Evolutionary conservation across 257 asterid genomes (phyloP).

Genomic region (Solanum verrucosum): DNA sequence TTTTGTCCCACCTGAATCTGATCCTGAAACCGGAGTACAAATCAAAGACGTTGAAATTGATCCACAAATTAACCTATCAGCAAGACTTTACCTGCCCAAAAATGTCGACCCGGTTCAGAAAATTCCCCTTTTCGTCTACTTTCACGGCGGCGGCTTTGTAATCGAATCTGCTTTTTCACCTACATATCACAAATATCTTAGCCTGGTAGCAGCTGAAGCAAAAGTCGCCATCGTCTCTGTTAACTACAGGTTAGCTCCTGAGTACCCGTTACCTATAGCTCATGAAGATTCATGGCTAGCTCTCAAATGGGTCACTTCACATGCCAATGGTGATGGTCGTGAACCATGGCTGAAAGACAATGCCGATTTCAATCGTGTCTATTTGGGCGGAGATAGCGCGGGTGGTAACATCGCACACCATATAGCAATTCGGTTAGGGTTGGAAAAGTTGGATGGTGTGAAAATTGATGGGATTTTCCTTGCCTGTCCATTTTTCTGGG

Average conservation of each 20-base stretch:
- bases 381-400: constrained; percentile 58
- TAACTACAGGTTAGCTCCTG: constrained; percentile 61
- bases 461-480: constrained; percentile 39
- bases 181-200: constrained; percentile 19
- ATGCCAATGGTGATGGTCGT: constrained; percentile 1
- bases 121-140: constrained; percentile 46
- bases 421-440: constrained; percentile 29
- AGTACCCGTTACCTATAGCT: constrained; percentile 44
- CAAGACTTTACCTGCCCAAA: constrained; percentile 39
- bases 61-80: constrained; percentile 16
- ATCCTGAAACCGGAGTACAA: constrained; percentile 34
- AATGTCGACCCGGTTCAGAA: constrained; percentile 9
- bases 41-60: constrained; percentile 36
- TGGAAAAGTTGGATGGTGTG: constrained; percentile 13
- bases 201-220: constrained; percentile 29
- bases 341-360: constrained; percentile 36
- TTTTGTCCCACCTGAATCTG: constrained; percentile 17
- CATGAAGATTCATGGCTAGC: constrained; percentile 54
- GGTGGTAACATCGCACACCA: constrained; percentile 49
- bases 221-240: constrained; percentile 36
- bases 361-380: constrained; percentile 39
- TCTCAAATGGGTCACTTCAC: constrained; percentile 49
- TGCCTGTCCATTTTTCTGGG: constrained; percentile 50
- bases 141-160: constrained; percentile 55
- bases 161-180: constrained; percentile 35